Evolutionary conservation across 352 stramenopile species (phyloP).

Genomic region (Globisporangium ultimum): DNA sequence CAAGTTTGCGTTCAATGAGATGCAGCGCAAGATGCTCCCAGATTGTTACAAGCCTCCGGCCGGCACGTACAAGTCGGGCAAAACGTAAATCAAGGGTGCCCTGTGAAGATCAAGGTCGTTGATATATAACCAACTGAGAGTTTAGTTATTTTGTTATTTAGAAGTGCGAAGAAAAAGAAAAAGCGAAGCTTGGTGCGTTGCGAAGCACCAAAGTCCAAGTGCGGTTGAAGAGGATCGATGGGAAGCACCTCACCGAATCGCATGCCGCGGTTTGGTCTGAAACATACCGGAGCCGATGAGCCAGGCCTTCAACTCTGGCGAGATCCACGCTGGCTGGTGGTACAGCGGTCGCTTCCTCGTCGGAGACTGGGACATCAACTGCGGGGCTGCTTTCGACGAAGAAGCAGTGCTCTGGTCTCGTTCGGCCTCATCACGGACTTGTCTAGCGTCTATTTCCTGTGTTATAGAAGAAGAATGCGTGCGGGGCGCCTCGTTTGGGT

Average conservation of each 20-base stretch:
- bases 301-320: slow-evolving; percentile 46
- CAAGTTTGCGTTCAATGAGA: slow-evolving; percentile 87
- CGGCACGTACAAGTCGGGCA: slow-evolving; percentile 83
- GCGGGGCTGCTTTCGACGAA: background rate
- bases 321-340: slow-evolving; percentile 64
- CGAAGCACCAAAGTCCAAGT: background rate
- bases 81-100: slow-evolving; percentile 42
- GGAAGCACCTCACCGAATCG: background rate
- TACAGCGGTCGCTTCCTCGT: slow-evolving; percentile 20
- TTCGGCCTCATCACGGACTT: background rate
- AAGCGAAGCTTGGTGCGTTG: slow-evolving; percentile 1
- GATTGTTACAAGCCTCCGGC: slow-evolving; percentile 81
- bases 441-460: background rate
- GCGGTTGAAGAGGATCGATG: background rate
- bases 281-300: slow-evolving; percentile 50
- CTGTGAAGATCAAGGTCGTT: slow-evolving; percentile 5
- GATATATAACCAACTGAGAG: slow-evolving; percentile 2
- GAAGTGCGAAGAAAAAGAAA: slow-evolving; percentile 7
- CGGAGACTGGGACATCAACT: slow-evolving; percentile 2
- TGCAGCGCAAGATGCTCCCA: slow-evolving; percentile 83
- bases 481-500: slow-evolving; percentile 10
- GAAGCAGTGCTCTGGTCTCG: background rate
- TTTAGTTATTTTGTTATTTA: slow-evolving; percentile 17
- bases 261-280: slow-evolving; percentile 18
- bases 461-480: slow-evolving; percentile 8